Percentiles rank a stretch among this genome's conserved stretches.
Conservation (phyloP, 192 early-diverging fungal species). For the Rhizophagus clarus region DNA sequence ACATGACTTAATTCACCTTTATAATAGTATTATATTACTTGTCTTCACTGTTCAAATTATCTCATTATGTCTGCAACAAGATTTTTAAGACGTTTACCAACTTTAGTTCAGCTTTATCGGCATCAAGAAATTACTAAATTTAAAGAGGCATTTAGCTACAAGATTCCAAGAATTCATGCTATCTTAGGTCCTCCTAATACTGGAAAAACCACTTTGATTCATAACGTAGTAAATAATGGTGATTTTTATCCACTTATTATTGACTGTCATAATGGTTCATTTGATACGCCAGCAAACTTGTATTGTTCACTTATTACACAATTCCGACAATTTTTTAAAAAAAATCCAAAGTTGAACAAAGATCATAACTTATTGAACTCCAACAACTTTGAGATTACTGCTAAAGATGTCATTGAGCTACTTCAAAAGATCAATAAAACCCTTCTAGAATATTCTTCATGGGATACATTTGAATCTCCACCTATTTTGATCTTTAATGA, state of each 20-base stretch:
- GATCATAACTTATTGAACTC: not conserved
- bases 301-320: slow-evolving; percentile 3
- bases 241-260: not conserved
- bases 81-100: too few species aligned
- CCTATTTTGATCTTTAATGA: slow-evolving; percentile 14
- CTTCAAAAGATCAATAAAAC: not conserved
- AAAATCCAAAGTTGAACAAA: not conserved
- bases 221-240: not conserved
- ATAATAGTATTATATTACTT: too few species aligned
- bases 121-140: not conserved
- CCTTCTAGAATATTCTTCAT: not conserved
- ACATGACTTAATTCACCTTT: too few species aligned
- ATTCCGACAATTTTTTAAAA: not conserved
- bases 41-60: too few species aligned
- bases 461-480: not conserved
- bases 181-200: slow-evolving; percentile 7
- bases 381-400: not conserved
- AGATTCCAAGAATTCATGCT: slow-evolving; percentile 11
- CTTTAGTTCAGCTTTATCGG: too few species aligned
- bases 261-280: slow-evolving; percentile 5
- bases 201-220: slow-evolving; percentile 19
- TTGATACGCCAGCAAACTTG: slow-evolving; percentile 2
- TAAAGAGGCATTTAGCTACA: not conserved
- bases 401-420: not conserved
- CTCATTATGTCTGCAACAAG: too few species aligned